Conservation (phyloP, 768 basidiomycete genomes). For the Boletus reticuloceps region DNA sequence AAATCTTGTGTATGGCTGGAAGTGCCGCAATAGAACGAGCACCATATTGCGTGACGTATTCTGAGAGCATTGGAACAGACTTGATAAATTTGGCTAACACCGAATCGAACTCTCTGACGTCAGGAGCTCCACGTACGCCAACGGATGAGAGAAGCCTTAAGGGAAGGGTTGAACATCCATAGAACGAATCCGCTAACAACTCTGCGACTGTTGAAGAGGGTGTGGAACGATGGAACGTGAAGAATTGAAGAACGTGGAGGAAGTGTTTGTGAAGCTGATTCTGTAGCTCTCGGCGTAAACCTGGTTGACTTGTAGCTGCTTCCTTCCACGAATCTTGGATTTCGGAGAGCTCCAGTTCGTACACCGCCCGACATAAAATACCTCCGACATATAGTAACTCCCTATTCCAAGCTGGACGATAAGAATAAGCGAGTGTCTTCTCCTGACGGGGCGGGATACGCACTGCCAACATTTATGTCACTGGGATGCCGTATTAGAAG, state of each 20-base stretch:
- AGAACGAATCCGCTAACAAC: conserved; percentile 74
- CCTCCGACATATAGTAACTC: conserved; percentile 86
- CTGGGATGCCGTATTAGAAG: not conserved
- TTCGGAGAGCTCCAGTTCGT: conserved; percentile 72
- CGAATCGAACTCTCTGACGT: conserved; percentile 70
- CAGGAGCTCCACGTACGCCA: conserved; percentile 62
- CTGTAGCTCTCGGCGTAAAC: not conserved
- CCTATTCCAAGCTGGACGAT: conserved; percentile 74
- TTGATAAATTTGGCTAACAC: conserved; percentile 72
- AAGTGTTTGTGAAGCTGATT: not conserved
- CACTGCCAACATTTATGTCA: not conserved
- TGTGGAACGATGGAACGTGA: conserved; percentile 38
- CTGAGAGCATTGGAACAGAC: conserved; percentile 67
- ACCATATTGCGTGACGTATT: conserved; percentile 50
- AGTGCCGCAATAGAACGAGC: conserved; percentile 56
- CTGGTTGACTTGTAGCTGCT: not conserved
- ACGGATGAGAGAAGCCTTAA: conserved; percentile 74
- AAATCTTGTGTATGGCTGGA: conserved; percentile 59
- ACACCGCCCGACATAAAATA: conserved; percentile 73
- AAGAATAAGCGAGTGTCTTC: not conserved
- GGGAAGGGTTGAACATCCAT: conserved; percentile 51
- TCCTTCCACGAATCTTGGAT: conserved; percentile 36
- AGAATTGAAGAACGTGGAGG: conserved; percentile 10
- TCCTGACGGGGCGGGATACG: not conserved
- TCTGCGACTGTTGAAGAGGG: conserved; percentile 77